Base-by-base conservation (phyloP, 768 basidiomycete species). In the Tephrocybe sp. region DNA sequence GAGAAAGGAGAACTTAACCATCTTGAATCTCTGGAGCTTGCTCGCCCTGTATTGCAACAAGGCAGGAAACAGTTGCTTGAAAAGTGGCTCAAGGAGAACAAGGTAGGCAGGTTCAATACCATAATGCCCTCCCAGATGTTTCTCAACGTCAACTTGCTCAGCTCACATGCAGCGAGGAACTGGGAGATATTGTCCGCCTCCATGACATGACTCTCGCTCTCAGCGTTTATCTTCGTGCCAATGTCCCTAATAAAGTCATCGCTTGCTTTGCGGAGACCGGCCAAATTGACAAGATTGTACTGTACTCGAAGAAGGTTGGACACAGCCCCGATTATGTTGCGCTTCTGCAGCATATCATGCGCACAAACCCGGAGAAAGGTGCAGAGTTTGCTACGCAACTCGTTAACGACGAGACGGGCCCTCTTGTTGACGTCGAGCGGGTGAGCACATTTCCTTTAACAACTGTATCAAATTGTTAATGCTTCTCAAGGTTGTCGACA, bases 81-180 rank as follows among this genome's bases (percentile, higher is more conserved):
- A 76, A 98, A 98, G 64, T 99, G 97, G 97, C 73, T 99, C 55
- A 99, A 99, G 72, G 97, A 99, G 78, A 98, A 97, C 75, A 99
- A 98, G 85, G 94, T 87, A 40, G 39, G 68, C 57, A 12, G 26
- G 15, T 41, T 24, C 21, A 14, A 26, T 40, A 20, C 7, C 28
- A 48, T 17, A 24, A 20, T 43, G n/a, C 23, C 8, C 11, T 30
- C 28, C 28, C 28, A 30, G 5, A 11, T 23, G 15, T 6, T 9
- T 24, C 23, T 34, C 33, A 21, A 44, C 40, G 36, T 48, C 51
- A 36, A 25, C 25, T n/a, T 30, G 18, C 50, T 1, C 59, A 97
- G 93, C 85, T 99, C 47, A 95, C 96, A 50, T 99, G 97, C 74
- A 94, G 90, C 60, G 97, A 99, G 71, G 96, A 99, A 67, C 86